phyloP scores from a whole-genome alignment of 495 filamentous ascomycete species.

The Aspergillus sclerotioniger region DNA sequence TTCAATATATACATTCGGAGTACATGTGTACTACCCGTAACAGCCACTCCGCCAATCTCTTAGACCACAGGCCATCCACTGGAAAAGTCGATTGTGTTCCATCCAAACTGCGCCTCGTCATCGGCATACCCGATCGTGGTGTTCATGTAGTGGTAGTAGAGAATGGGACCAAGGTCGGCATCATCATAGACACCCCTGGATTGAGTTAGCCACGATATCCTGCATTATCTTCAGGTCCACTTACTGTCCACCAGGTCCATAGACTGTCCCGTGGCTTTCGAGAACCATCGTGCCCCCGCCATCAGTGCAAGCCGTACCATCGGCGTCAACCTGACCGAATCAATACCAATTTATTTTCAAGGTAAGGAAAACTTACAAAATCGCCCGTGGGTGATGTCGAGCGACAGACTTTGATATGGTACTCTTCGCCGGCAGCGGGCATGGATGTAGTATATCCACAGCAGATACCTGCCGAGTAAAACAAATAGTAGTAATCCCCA shows the following conservation, averaged over 20 bases:
- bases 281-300: conserved; percentile 67
- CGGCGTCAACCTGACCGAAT: conserved; percentile 47
- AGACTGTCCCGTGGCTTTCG: conserved; percentile 59
- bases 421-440: conserved; percentile 62
- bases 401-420: conserved; percentile 68
- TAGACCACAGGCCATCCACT: conserved; percentile 64
- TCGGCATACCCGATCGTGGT: conserved; percentile 64
- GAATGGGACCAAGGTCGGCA: conserved; percentile 47
- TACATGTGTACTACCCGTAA: neutral
- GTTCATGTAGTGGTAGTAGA: conserved; percentile 74
- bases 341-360: neutral
- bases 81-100: conserved; percentile 63
- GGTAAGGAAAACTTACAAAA: conserved; percentile 43
- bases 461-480: conserved; percentile 65
- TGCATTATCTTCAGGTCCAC: conserved; percentile 9
- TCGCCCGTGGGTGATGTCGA: conserved; percentile 52
- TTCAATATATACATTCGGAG: neutral
- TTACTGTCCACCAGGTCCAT: conserved; percentile 72
- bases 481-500: conserved; percentile 65
- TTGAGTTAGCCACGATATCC: conserved; percentile 12
- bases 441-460: conserved; percentile 54
- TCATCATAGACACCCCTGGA: conserved; percentile 49
- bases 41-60: neutral
- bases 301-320: conserved; percentile 53
- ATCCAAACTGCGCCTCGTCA: conserved; percentile 64